Percentiles rank a stretch among this genome's conserved stretches.
Evolutionary conservation across 2,329 filamentous ascomycete species (phyloP).

Genomic region (Colletotrichum phormii): DNA sequence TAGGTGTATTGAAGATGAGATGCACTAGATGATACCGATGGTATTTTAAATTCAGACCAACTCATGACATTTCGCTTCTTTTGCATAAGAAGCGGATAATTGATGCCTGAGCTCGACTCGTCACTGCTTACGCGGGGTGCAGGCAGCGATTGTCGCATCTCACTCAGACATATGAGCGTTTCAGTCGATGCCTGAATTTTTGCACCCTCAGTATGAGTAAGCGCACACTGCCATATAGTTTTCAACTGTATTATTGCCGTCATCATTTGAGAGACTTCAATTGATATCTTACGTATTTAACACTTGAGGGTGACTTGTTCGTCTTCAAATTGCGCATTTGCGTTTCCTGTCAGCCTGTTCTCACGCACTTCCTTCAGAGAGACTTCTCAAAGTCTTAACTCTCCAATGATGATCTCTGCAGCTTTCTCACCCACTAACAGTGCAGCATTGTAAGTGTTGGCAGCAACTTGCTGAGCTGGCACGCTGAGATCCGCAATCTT

Average conservation of each 20-base stretch:
- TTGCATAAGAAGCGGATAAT: neutral
- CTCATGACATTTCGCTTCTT: neutral
- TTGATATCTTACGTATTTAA: neutral
- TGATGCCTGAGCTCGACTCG: neutral
- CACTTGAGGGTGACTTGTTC: neutral
- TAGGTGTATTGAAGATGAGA: no score
- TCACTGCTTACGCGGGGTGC: conserved; percentile 1
- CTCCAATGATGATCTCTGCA: conserved; percentile 53
- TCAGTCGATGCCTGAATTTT: neutral
- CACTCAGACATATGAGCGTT: no score
- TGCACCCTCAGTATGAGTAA: neutral
- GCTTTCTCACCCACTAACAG: conserved; percentile 60
- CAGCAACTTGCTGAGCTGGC: conserved; percentile 52
- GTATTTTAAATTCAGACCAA: neutral
- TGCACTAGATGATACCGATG: neutral
- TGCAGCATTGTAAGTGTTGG: conserved; percentile 62
- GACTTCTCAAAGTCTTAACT: conserved; percentile 42
- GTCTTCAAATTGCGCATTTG: neutral
- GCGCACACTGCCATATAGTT: neutral
- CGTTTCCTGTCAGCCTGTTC: no score
- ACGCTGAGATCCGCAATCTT: conserved; percentile 56
- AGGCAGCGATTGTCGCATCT: neutral
- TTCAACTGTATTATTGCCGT: neutral
- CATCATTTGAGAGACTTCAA: neutral
- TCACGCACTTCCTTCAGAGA: neutral